A percentile compares a stretch with the other conserved stretches of the same genome.
phyloP scores from a whole-genome alignment of 129 eudicot genomes.

The Apium graveolens region DNA sequence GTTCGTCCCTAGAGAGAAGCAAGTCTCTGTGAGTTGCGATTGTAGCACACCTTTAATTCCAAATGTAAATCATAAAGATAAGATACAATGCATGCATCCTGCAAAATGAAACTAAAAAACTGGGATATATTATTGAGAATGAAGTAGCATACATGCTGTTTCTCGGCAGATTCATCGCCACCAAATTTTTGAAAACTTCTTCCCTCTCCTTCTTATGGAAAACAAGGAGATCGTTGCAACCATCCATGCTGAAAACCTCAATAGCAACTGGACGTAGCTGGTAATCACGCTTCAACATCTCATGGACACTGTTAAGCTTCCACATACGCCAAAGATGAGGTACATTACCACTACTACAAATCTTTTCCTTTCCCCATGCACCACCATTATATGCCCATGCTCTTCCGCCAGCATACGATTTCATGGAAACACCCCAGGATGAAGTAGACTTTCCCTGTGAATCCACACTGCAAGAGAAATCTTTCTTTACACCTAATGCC shows the following conservation, averaged over 20 bases:
- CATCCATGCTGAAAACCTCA: constrained; percentile 97
- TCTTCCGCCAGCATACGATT: constrained; percentile 58
- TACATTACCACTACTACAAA: constrained; percentile 52
- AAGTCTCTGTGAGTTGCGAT: not conserved
- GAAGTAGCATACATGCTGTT: constrained; percentile 74
- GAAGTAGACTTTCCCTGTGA: constrained; percentile 69
- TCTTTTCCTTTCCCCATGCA: constrained; percentile 91
- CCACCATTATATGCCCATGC: constrained; percentile 93
- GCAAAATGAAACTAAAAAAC: not conserved
- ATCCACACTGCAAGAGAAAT: constrained; percentile 43
- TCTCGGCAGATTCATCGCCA: constrained; percentile 84
- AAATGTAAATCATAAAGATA: not conserved
- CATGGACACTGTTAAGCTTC: constrained; percentile 96
- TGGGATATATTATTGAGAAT: not conserved
- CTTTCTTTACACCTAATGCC: constrained; percentile 92
- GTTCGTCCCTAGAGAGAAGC: not conserved
- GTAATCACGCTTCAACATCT: constrained; percentile 91
- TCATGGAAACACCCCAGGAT: constrained; percentile 53
- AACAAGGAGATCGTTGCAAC: constrained; percentile 91
- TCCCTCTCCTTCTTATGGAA: constrained; percentile 98
- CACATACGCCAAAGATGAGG: constrained; percentile 98
- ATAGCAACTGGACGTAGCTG: constrained; percentile 96
- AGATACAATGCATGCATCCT: not conserved
- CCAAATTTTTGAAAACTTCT: constrained; percentile 77
- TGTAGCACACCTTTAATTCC: not conserved